A percentile compares a stretch with the other conserved stretches of the same genome.
Conservation (phyloP, 179 eudicot genomes). For the Carnegiea gigantea region DNA sequence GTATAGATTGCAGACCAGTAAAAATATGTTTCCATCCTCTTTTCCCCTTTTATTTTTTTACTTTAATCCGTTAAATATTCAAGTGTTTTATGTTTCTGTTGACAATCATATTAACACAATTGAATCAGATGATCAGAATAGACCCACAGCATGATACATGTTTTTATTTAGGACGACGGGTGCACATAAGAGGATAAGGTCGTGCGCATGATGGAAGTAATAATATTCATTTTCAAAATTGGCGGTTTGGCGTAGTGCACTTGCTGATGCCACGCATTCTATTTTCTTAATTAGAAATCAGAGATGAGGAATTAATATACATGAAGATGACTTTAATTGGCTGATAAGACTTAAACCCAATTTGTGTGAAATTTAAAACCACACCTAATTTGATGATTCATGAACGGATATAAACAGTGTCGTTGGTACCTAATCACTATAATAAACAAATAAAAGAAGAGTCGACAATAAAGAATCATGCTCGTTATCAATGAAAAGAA, state of each 20-base stretch:
- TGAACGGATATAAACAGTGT: background rate
- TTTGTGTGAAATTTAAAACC: background rate
- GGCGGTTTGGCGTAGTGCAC: background rate
- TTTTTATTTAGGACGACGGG: too few species aligned
- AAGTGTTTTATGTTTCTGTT: too few species aligned
- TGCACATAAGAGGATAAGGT: background rate
- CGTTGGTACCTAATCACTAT: background rate
- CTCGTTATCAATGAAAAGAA: background rate
- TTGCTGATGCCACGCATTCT: background rate
- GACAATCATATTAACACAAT: too few species aligned
- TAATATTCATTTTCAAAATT: background rate
- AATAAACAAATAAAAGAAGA: background rate
- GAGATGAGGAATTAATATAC: background rate
- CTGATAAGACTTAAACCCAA: background rate
- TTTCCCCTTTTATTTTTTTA: too few species aligned
- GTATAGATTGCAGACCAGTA: too few species aligned
- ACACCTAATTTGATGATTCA: slow-evolving; percentile 1
- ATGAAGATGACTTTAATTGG: background rate
- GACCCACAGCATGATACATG: too few species aligned
- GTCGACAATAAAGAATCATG: background rate
- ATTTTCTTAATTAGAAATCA: background rate
- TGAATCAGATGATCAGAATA: too few species aligned
- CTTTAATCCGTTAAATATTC: too few species aligned
- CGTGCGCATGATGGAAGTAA: too few species aligned
- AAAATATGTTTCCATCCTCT: too few species aligned